These are phyloP conservation scores for Paxillus rubicundulus DNA, from an alignment of 768 basidiomycete species.

Conservation along the genomic window DNA sequence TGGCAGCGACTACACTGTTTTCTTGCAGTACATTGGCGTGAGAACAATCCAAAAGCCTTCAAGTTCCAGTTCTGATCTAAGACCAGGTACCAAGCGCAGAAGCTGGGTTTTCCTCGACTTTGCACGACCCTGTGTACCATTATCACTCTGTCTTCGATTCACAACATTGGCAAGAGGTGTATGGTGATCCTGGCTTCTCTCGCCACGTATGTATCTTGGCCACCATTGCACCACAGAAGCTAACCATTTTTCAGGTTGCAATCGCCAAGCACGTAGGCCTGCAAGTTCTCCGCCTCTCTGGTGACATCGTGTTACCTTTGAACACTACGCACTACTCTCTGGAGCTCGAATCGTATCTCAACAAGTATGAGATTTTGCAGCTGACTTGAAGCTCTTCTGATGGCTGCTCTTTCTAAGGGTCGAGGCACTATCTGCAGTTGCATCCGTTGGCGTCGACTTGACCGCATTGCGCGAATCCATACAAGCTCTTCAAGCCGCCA, in stretches of 20 bases:
- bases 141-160: conserved; percentile 63
- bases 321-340: conserved; percentile 67
- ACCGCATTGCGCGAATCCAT: conserved; percentile 46
- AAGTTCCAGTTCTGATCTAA: background rate
- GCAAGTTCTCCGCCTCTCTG: conserved; percentile 50
- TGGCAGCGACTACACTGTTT: conserved; percentile 61
- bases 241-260: conserved; percentile 41
- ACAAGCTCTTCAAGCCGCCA: conserved; percentile 44
- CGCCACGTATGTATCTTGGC: conserved; percentile 44
- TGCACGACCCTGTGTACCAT: conserved; percentile 53
- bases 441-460: conserved; percentile 36
- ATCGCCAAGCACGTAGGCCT: conserved; percentile 57
- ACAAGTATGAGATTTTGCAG: conserved; percentile 39
- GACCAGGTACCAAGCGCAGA: conserved; percentile 31
- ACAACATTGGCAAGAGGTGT: conserved; percentile 56
- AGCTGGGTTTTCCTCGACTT: conserved; percentile 36
- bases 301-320: conserved; percentile 56
- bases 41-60: background rate
- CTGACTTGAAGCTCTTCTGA: background rate
- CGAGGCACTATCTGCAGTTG: conserved; percentile 20
- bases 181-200: conserved; percentile 62
- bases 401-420: conserved; percentile 23
- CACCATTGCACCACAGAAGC: background rate
- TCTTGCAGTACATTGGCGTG: conserved; percentile 59
- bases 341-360: conserved; percentile 52